phyloP scores from a whole-genome alignment of 2,329 filamentous ascomycete species.

The Aciculosporium take region DNA sequence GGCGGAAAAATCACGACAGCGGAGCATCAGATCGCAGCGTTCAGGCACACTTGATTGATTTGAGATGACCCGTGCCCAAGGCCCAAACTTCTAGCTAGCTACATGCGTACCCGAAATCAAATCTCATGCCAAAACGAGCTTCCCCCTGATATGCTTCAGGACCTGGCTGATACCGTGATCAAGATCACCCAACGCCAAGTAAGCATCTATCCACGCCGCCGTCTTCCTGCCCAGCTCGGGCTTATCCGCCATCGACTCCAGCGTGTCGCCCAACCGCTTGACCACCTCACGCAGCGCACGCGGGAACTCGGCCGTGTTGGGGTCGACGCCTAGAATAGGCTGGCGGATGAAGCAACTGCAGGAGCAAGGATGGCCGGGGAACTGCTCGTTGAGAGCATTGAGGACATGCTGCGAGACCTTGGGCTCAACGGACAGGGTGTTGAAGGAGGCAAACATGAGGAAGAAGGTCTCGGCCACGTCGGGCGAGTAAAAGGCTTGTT shows the following conservation, averaged over 20 bases:
- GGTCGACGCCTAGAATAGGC: conserved; percentile 51
- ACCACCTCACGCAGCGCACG: conserved; percentile 53
- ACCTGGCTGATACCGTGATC: conserved; percentile 43
- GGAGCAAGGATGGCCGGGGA: conserved; percentile 47
- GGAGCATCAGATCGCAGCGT: not conserved
- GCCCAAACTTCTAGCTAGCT: not conserved
- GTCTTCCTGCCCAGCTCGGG: conserved; percentile 33
- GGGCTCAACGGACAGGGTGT: conserved; percentile 45
- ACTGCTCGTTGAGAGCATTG: conserved; percentile 43
- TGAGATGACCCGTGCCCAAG: not conserved
- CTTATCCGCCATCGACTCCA: conserved; percentile 32
- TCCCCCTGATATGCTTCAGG: conserved; percentile 35
- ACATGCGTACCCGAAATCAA: not conserved
- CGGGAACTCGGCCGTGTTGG: conserved; percentile 57
- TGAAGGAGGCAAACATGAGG: conserved; percentile 59
- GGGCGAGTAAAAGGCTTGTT: conserved; percentile 56
- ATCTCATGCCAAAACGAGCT: conserved; percentile 10
- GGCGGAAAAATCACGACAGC: not conserved
- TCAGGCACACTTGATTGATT: not conserved
- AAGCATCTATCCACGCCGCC: conserved; percentile 37
- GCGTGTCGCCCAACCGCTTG: conserved; percentile 39
- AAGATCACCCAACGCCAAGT: conserved; percentile 33
- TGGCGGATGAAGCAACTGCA: conserved; percentile 58
- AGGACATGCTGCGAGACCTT: conserved; percentile 64
- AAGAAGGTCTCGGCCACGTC: conserved; percentile 65